Percentiles rank a stretch among this genome's conserved stretches.
Evolutionary conservation across 2,329 filamentous ascomycete genomes (phyloP).

Genomic region (Dothidotthia symphoricarpi): DNA sequence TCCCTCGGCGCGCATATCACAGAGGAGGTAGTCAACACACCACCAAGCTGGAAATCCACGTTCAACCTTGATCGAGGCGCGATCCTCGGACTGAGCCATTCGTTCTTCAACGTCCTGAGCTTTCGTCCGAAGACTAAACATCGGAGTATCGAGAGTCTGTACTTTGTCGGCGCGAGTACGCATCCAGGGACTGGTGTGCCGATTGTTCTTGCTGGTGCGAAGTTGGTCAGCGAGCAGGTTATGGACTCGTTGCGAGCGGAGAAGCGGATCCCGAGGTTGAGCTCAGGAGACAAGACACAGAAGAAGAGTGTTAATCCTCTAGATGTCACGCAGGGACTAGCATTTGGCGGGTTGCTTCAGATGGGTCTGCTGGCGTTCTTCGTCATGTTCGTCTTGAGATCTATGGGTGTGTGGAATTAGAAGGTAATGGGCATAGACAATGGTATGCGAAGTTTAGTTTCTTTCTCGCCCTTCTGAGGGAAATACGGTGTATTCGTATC

Average conservation of each 20-base stretch:
- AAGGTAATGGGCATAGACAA: too few species aligned
- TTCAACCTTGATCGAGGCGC: slow-evolving; percentile 76
- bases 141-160: slow-evolving; percentile 52
- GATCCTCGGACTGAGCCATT: slow-evolving; percentile 69
- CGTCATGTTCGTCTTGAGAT: too few species aligned
- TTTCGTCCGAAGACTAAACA: slow-evolving; percentile 63
- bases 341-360: too few species aligned
- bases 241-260: slow-evolving; percentile 37
- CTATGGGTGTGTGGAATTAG: too few species aligned
- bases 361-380: too few species aligned
- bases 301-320: too few species aligned
- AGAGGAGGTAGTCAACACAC: slow-evolving; percentile 66
- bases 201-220: slow-evolving; percentile 68
- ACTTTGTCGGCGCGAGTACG: slow-evolving; percentile 73
- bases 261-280: neutral
- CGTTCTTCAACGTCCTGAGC: slow-evolving; percentile 70
- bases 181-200: slow-evolving; percentile 76
- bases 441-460: too few species aligned
- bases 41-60: slow-evolving; percentile 60
- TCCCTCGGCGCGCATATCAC: slow-evolving; percentile 52
- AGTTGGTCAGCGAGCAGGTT: slow-evolving; percentile 59
- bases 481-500: too few species aligned
- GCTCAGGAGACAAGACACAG: too few species aligned
- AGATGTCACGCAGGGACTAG: too few species aligned
- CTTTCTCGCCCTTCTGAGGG: neutral